A percentile compares a stretch with the other conserved stretches of the same genome.
Evolutionary conservation across 129 eudicot genomes (phyloP).

Genomic region (Pseudognaphalium luteoalbum): DNA sequence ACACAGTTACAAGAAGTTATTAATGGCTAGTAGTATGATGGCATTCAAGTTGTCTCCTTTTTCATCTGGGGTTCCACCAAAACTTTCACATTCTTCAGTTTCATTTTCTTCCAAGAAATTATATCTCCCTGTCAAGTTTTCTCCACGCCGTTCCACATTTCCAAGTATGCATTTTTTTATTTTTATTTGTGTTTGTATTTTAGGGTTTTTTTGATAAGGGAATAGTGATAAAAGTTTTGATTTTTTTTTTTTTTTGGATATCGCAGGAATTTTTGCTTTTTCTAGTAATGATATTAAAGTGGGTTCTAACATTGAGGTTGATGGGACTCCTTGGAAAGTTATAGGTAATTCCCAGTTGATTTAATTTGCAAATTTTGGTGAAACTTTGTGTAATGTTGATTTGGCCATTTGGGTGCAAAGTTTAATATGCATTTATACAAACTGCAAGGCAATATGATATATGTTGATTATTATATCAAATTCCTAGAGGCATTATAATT

Average conservation of each 20-base stretch:
- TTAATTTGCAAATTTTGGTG: not conserved
- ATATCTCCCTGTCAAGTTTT: constrained; percentile 31
- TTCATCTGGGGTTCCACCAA: constrained; percentile 27
- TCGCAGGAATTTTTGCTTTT: constrained; percentile 61
- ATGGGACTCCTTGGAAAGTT: constrained; percentile 81
- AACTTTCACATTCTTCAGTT: constrained; percentile 27
- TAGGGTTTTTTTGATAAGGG: not conserved
- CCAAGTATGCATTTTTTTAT: constrained; percentile 40
- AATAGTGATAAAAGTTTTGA: not conserved
- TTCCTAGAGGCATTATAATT: not conserved
- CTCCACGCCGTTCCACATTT: constrained; percentile 39
- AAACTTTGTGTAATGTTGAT: not conserved
- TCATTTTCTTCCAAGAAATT: constrained; percentile 29
- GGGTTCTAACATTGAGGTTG: constrained; percentile 80
- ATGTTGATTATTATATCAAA: not conserved
- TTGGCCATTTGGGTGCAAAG: not conserved
- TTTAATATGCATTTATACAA: not conserved
- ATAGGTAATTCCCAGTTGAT: constrained; percentile 41
- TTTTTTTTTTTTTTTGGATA: not conserved
- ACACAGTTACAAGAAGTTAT: constrained; percentile 5
- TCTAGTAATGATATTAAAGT: constrained; percentile 83
- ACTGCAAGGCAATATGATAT: too few relatives aligned
- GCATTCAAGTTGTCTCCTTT: constrained; percentile 31
- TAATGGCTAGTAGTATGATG: constrained; percentile 27
- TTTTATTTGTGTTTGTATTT: constrained; percentile 5